A percentile compares a stretch with the other conserved stretches of the same genome.
Conservation (phyloP, 2,329 filamentous ascomycete species). For the Pezicula radicicola region DNA sequence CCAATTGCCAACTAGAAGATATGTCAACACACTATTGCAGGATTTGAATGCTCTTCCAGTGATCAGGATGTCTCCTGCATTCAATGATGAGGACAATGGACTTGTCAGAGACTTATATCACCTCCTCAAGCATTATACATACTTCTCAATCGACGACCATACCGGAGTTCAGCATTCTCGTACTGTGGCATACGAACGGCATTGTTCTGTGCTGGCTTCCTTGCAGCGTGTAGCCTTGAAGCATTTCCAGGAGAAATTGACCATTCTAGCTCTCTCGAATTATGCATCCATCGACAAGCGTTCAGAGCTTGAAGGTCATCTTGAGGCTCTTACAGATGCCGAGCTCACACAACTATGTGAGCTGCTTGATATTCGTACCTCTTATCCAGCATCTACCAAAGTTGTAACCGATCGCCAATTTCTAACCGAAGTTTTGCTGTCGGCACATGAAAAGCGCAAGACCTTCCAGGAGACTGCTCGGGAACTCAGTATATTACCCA, state of each 20-base stretch:
- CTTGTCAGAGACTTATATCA: slow-evolving; percentile 77
- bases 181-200: slow-evolving; percentile 73
- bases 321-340: slow-evolving; percentile 68
- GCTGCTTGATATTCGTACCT: slow-evolving; percentile 73
- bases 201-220: slow-evolving; percentile 73
- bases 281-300: slow-evolving; percentile 83
- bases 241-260: slow-evolving; percentile 84
- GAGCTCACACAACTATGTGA: slow-evolving; percentile 70
- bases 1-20: slow-evolving; percentile 88
- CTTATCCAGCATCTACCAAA: slow-evolving; percentile 72
- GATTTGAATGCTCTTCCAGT: slow-evolving; percentile 81
- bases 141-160: slow-evolving; percentile 90
- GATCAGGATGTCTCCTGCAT: slow-evolving; percentile 75
- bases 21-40: slow-evolving; percentile 83
- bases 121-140: slow-evolving; percentile 81
- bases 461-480: slow-evolving; percentile 80
- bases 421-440: slow-evolving; percentile 69
- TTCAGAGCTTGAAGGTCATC: slow-evolving; percentile 71
- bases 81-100: slow-evolving; percentile 68
- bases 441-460: slow-evolving; percentile 70
- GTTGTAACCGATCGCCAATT: slow-evolving; percentile 62
- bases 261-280: slow-evolving; percentile 88
- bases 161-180: slow-evolving; percentile 73
- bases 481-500: slow-evolving; percentile 75
- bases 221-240: slow-evolving; percentile 77